Conservation (phyloP, 176 grass and related monocot species). For the Oryza australiensis region DNA sequence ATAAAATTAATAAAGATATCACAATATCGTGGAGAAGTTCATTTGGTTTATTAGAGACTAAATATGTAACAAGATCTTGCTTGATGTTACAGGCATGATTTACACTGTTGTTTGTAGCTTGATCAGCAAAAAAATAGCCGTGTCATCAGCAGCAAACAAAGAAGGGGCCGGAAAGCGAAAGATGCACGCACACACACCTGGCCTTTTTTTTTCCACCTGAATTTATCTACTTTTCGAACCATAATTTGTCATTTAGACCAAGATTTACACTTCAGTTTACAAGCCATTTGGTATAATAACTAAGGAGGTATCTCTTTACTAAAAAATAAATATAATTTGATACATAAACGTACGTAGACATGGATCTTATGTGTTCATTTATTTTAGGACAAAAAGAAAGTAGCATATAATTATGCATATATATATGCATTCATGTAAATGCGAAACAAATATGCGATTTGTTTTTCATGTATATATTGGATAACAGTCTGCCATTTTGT, state of each 20-base stretch:
- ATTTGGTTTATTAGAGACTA: not conserved
- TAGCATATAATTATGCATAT: too few relatives aligned
- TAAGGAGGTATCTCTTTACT: too few relatives aligned
- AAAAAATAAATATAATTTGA: too few relatives aligned
- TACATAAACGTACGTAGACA: too few relatives aligned
- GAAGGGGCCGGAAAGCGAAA: too few relatives aligned
- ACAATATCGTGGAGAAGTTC: not conserved
- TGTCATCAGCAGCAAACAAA: not conserved
- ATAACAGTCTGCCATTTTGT: not conserved
- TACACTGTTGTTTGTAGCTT: not conserved
- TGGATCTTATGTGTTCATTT: too few relatives aligned
- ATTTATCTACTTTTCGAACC: not conserved
- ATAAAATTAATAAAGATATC: not conserved
- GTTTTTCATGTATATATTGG: not conserved
- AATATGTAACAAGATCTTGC: not conserved
- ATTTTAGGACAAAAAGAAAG: too few relatives aligned
- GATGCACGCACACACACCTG: too few relatives aligned
- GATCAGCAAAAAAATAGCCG: not conserved
- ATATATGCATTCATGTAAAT: not conserved
- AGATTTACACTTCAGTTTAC: too few relatives aligned
- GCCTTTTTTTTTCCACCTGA: too few relatives aligned
- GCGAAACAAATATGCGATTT: not conserved
- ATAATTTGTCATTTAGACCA: not conserved
- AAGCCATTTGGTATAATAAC: too few relatives aligned
- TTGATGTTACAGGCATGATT: not conserved